Conservation (phyloP, 805 yeast species). For the Kodamaea neixiangensis region DNA sequence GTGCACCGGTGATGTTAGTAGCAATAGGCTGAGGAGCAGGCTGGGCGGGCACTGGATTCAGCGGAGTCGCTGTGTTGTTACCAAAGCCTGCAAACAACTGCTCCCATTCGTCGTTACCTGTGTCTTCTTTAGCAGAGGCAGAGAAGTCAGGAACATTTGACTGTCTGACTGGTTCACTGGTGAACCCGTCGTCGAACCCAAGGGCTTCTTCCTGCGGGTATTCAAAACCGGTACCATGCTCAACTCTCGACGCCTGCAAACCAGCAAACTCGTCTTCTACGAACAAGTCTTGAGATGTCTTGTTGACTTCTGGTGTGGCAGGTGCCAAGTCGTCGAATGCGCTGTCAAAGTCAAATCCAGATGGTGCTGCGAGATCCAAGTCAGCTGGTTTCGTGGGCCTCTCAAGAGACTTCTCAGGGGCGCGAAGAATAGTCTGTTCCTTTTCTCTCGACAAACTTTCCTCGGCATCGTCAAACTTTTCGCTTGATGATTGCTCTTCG, state of each 20-base stretch:
- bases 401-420: neutral
- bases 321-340: constrained; percentile 43
- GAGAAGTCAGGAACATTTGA: constrained; percentile 18
- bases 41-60: constrained; percentile 9
- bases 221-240: constrained; percentile 29
- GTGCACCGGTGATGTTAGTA: constrained; percentile 13
- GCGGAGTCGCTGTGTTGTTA: constrained; percentile 31
- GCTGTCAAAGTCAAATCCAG: constrained; percentile 30
- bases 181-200: constrained; percentile 33
- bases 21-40: constrained; percentile 17
- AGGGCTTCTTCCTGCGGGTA: constrained; percentile 22
- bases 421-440: neutral
- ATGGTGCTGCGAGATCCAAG: constrained; percentile 4
- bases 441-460: constrained; percentile 23
- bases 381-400: neutral
- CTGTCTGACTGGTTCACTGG: constrained; percentile 14
- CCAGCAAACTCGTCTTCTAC: constrained; percentile 39
- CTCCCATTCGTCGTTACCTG: constrained; percentile 82
- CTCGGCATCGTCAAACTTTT: constrained; percentile 39
- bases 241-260: constrained; percentile 37
- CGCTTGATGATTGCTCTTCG: constrained; percentile 27
- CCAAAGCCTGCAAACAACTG: constrained; percentile 90
- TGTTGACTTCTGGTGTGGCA: constrained; percentile 20
- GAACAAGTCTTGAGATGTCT: constrained; percentile 28
- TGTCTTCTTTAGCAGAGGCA: constrained; percentile 12